Conservation (phyloP, 805 yeast species). For the Myxozyma melibiosi region DNA sequence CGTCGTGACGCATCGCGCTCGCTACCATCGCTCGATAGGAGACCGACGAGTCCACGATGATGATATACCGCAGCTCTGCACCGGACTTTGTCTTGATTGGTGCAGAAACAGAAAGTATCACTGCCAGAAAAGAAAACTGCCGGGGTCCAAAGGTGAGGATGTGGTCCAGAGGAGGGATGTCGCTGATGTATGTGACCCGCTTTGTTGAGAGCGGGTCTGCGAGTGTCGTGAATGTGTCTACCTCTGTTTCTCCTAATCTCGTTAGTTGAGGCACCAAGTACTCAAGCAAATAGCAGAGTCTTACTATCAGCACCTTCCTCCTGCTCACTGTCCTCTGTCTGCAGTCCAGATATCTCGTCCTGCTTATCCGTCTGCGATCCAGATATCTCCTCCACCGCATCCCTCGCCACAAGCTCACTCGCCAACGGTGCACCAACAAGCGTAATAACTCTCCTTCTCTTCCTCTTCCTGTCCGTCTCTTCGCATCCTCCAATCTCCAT, state of each 20-base stretch:
- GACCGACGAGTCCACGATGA: conserved; percentile 19
- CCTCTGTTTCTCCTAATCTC: too few relatives aligned
- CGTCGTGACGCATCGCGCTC: not conserved
- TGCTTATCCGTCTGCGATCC: not conserved
- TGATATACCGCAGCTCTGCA: not conserved
- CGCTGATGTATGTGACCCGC: conserved; percentile 9
- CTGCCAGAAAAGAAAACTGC: conserved; percentile 15
- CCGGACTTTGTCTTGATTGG: conserved; percentile 1
- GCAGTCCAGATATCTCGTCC: not conserved
- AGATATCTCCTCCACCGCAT: not conserved
- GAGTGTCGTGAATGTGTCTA: not conserved
- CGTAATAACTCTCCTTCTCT: not conserved
- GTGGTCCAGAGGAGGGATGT: conserved; percentile 8
- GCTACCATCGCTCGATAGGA: not conserved
- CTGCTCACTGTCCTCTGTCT: too few relatives aligned
- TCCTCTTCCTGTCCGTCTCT: not conserved
- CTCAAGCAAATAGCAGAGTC: too few relatives aligned
- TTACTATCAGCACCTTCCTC: too few relatives aligned
- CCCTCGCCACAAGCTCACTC: not conserved
- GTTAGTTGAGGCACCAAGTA: too few relatives aligned
- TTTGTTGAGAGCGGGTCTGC: not conserved
- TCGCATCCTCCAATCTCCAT: not conserved
- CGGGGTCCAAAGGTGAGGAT: conserved; percentile 7
- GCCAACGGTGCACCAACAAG: conserved; percentile 15
- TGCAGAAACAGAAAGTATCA: conserved; percentile 6